A percentile compares a stretch with the other conserved stretches of the same genome.
phyloP scores from a whole-genome alignment of 164 flowering plant genomes.

The Chimonanthus praecox region DNA sequence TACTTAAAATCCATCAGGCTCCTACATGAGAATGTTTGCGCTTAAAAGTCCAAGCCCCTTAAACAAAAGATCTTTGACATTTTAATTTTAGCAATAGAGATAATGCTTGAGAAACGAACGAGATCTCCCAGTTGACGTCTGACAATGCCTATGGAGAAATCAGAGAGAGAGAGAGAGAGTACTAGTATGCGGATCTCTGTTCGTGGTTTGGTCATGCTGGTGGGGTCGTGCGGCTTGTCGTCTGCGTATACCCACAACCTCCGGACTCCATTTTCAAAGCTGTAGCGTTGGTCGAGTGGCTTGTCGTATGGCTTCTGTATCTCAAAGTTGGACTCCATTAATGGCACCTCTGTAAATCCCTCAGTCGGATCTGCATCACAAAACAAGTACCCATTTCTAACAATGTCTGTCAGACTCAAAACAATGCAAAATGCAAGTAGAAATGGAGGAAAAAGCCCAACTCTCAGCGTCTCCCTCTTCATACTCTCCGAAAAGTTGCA shows the following conservation, averaged over 20 bases:
- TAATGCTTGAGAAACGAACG: too few species aligned
- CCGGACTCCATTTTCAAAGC: conserved; percentile 22
- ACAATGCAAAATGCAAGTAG: background rate
- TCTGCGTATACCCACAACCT: conserved; percentile 30
- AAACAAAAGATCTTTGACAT: too few species aligned
- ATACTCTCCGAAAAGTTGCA: background rate
- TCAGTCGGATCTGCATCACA: conserved; percentile 9
- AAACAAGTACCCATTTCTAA: background rate
- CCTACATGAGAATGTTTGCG: background rate
- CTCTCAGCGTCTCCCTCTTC: background rate
- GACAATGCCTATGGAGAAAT: too few species aligned
- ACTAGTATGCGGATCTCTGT: conserved; percentile 21
- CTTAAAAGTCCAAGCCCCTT: background rate
- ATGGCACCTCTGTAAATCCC: conserved; percentile 10
- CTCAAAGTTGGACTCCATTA: conserved; percentile 11
- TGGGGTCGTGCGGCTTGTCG: conserved; percentile 22
- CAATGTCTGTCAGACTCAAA: background rate
- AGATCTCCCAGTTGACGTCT: too few species aligned
- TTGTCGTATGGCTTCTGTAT: conserved; percentile 17
- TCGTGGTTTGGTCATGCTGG: conserved; percentile 27
- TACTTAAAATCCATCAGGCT: too few species aligned
- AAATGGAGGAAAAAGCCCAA: background rate
- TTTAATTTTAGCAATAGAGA: too few species aligned
- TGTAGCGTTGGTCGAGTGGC: conserved; percentile 13
- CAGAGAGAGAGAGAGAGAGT: background rate